Conservation (phyloP, 441 rosid species). For the Eruca vesicaria region DNA sequence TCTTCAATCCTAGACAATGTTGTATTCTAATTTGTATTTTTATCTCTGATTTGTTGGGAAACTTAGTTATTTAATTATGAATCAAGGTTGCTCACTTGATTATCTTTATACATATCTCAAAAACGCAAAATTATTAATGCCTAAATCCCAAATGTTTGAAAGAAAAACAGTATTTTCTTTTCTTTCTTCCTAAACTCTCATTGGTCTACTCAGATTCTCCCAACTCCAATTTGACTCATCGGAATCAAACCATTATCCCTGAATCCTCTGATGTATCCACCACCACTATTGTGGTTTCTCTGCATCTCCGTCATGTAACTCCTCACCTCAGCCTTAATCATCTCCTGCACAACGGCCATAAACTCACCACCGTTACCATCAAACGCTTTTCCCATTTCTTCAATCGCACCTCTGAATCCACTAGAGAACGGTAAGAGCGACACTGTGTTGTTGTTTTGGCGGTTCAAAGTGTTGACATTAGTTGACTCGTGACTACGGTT, state of each 20-base stretch:
- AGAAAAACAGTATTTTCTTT: no score
- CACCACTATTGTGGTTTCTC: not conserved
- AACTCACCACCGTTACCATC: constrained; percentile 46
- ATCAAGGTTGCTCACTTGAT: constrained; percentile 17
- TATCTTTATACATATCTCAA: constrained; percentile 12
- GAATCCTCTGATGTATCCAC: constrained; percentile 50
- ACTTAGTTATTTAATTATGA: not conserved
- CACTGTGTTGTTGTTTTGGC: not conserved
- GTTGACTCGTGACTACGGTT: constrained; percentile 36
- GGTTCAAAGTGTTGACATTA: not conserved
- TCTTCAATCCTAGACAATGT: constrained; percentile 8
- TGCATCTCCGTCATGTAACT: constrained; percentile 55
- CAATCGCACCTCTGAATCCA: constrained; percentile 9
- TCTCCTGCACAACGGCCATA: constrained; percentile 33
- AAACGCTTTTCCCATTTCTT: constrained; percentile 31
- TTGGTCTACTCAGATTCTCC: constrained; percentile 22
- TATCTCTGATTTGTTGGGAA: no score
- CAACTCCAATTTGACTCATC: constrained; percentile 25
- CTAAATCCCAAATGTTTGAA: no score
- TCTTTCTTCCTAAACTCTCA: not conserved
- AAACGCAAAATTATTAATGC: not conserved
- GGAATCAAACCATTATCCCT: constrained; percentile 16
- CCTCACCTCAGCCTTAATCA: constrained; percentile 47
- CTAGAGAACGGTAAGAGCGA: constrained; percentile 12
- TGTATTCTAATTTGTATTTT: not conserved